Base-by-base conservation (phyloP, 2,329 filamentous ascomycete species). In the Microcera coccophila region DNA sequence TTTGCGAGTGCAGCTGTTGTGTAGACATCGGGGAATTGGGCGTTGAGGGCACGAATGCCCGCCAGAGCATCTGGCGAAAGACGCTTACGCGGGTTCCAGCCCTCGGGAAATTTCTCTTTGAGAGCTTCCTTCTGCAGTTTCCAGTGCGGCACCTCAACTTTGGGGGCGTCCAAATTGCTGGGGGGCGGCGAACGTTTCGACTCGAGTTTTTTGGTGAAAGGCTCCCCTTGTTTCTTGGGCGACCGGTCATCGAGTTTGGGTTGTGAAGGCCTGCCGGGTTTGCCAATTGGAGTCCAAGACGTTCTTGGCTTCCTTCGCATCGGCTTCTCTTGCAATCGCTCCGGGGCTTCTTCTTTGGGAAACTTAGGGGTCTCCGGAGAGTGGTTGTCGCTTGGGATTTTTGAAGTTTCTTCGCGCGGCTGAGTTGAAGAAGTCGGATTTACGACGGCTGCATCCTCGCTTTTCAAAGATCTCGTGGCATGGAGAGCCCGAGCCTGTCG, bases 51-150 rank as follows among this genome's bases (percentile, higher is more conserved):
- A 32, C 90, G 82, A 54, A 98, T 95, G 32, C 90, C 90, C n/a
- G 87, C 84, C 22, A 96, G 73, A 1, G 90, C 89, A 64, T 97
- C 91, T 0, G 93, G 93, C 1, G 93, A 97, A 9, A 98, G 76
- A 45, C 84, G 84, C 66, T 95, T 96, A 37, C 79, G 77, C 21
- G 93, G 91, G 20, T 76, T 75, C 90, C 91, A 98, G 9, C 84
- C 81, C 7, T 84, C 78, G 2, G 81, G 81, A 52, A 96, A 93
- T 60, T 97, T 98, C 47, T 79, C 66, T 55, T 83, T 78, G 26
- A 94, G 67, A 0, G 82, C 85, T 2, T 70, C 70, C 62, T 95
- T 96, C 53, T 96, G 85, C 12, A 79, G 63, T 61, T 79, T 75
- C 93, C 93, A 97, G 50, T 82, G 12, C 17, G n/a, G 5, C 8